These are phyloP conservation scores for Chloromonas sp. DNA, from an alignment of 163 green algal genomes.

Conservation along the genomic window DNA sequence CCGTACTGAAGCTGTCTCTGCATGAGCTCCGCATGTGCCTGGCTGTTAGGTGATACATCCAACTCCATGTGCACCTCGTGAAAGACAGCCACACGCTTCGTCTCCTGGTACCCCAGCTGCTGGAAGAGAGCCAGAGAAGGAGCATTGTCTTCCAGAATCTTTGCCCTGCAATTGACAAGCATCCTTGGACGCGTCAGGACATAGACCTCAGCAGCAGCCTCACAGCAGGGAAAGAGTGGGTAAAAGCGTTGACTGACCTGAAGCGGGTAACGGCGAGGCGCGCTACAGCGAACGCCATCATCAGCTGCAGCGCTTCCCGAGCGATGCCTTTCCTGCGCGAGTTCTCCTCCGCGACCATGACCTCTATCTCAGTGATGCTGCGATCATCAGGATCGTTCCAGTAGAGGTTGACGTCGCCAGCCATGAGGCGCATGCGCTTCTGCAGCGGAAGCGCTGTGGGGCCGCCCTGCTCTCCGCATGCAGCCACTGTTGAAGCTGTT, in stretches of 20 bases:
- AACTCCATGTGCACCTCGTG: constrained; percentile 2
- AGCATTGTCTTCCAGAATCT: constrained; percentile 27
- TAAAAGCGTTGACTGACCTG: not conserved
- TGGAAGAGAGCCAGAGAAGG: constrained; percentile 27
- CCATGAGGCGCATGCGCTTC: not conserved
- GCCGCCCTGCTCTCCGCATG: too few relatives aligned
- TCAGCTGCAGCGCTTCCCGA: constrained; percentile 57
- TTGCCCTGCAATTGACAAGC: constrained; percentile 5
- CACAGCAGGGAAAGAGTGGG: too few relatives aligned
- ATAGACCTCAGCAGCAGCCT: too few relatives aligned
- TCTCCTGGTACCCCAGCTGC: constrained; percentile 22
- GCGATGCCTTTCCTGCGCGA: constrained; percentile 58
- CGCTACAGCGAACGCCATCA: constrained; percentile 66
- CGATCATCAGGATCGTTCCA: constrained; percentile 67
- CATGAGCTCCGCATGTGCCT: not conserved
- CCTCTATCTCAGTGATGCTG: constrained; percentile 59
- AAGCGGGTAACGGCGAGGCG: constrained; percentile 34
- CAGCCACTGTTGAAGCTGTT: not conserved
- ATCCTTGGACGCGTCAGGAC: too few relatives aligned
- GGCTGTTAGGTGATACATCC: not conserved
- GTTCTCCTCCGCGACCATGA: constrained; percentile 59
- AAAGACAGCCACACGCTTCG: not conserved
- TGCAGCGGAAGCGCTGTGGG: not conserved
- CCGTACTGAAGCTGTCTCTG: not conserved
- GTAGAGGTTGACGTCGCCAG: constrained; percentile 77